These are phyloP conservation scores for Sorghum bicolor DNA, from an alignment of 176 grass and related monocot genomes.

Conservation along the genomic window Sorghum_bicolor_NCBIv3 NC_012871.2:56699501-56700000, in stretches of 20 bases:
- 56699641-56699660: background rate
- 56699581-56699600: background rate
- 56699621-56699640: background rate
- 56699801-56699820: background rate
- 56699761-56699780: background rate
- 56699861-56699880: conserved; percentile 7
- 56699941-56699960: background rate
- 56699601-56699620: background rate
- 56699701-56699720: background rate
- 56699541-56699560: background rate
- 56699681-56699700: background rate
- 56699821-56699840: background rate
- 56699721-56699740: background rate
- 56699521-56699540: background rate
- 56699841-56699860: background rate
- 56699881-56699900: background rate
- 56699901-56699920: background rate
- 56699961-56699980: background rate
- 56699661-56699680: background rate
- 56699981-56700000: background rate
- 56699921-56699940: background rate
- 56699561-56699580: conserved; percentile 24
- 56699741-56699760: background rate
- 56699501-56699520: background rate
- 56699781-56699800: background rate